Evolutionary conservation across 1,139 yeast genomes (phyloP).

Genomic region (Lodderomyces theae): DNA sequence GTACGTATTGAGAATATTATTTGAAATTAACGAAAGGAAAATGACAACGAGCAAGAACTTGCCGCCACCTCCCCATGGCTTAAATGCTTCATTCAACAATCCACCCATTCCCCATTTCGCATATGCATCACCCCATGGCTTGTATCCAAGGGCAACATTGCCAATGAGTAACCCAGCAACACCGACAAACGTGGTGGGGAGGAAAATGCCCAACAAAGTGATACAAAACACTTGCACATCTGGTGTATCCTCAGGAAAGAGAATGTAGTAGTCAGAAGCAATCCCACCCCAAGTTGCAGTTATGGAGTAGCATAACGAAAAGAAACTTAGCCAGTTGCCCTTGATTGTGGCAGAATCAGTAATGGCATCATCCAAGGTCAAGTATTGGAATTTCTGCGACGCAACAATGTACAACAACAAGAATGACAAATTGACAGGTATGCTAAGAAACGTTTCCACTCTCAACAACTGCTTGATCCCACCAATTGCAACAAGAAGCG

Average conservation of each 20-base stretch:
- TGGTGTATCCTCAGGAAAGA: conserved; percentile 74
- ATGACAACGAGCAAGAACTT: conserved; percentile 70
- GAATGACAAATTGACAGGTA: conserved; percentile 70
- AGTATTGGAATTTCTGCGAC: conserved; percentile 48
- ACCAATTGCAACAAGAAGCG: conserved; percentile 66
- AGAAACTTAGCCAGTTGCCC: conserved; percentile 73
- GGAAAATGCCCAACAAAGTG: conserved; percentile 65
- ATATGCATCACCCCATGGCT: conserved; percentile 61
- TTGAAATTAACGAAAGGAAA: conserved; percentile 72
- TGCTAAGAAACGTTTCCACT: conserved; percentile 65
- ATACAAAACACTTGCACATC: conserved; percentile 53
- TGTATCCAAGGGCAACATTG: conserved; percentile 60
- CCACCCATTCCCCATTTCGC: conserved; percentile 74
- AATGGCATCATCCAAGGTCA: conserved; percentile 14
- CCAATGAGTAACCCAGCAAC: conserved; percentile 70
- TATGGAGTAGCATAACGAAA: conserved; percentile 71
- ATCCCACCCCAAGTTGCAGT: conserved; percentile 91
- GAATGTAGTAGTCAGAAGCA: conserved; percentile 80
- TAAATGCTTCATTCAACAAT: conserved; percentile 61
- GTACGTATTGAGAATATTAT: conserved; percentile 73
- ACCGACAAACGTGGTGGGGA: conserved; percentile 83
- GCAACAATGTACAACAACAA: conserved; percentile 67
- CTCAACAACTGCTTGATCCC: conserved; percentile 70
- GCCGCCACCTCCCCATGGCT: conserved; percentile 78
- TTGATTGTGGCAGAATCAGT: conserved; percentile 33